Base-by-base conservation (phyloP, 1,139 yeast genomes). In the Scheffersomyces segobiensis region DNA sequence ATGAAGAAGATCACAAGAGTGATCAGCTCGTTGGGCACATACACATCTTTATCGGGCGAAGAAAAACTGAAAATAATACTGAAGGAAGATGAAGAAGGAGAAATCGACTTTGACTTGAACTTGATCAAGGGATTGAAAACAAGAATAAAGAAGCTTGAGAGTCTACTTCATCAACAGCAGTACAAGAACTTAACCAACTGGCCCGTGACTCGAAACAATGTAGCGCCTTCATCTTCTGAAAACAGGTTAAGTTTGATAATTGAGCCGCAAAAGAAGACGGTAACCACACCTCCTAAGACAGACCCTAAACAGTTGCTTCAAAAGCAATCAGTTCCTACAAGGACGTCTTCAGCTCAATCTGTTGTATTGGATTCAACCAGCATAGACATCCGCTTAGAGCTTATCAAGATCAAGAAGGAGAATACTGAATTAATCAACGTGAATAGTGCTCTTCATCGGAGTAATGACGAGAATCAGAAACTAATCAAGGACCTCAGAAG, bases 61-160 rank as follows among this genome's bases (percentile, higher is more conserved):
- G 60, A 61, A 49, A 57, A 55, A 20, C 61, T 60, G 62, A 54
- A 49, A 32, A 57, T 55, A 14, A 55, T 54, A n/a, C 57, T 56
- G 32, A 55, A 55, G 49, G 63, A 63, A 49, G 53, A 26, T 52
- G 63, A 57, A 42, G 60, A 53, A 17, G 77, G 64, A 8, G 75
- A 71, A 3, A 58, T 60, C 12, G 76, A 72, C 48, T 63, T 65
- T 56, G 81, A 79, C 60, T 67, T 75, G 51, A 75, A 78, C 52
- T 63, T 83, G 14, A 74, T 87, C 3, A 80, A 79, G 62, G 90
- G 89, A 0, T 83, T 88, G 60, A 84, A 86, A 65, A 71, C 78
- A 20, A 72, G 93, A 57, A 87, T 89, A 24, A 82, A 79, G 62
- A 88, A 87, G 63, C 75, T 89, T 54, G 96, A 89, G 65, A 85